A percentile compares a stretch with the other conserved stretches of the same genome.
Evolutionary conservation across 2,329 filamentous ascomycete species (phyloP).

Genomic region (Alternaria angustiovoidea): DNA sequence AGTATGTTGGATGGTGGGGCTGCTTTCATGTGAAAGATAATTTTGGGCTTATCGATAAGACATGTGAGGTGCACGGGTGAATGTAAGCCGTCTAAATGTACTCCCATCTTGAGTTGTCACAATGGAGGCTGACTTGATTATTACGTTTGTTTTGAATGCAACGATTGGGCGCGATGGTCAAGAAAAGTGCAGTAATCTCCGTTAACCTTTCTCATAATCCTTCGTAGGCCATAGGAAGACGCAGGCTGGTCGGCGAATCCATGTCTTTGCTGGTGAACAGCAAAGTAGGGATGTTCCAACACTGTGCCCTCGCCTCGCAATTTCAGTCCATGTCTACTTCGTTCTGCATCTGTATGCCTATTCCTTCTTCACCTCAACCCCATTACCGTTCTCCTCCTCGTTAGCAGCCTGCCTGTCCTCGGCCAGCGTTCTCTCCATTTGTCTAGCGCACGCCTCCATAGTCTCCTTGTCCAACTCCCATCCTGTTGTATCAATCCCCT

Average conservation of each 20-base stretch:
- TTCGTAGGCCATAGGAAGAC: neutral
- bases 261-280: neutral
- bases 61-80: slow-evolving; percentile 22
- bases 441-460: slow-evolving; percentile 36
- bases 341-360: neutral
- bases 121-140: neutral
- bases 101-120: neutral
- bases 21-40: slow-evolving; percentile 20
- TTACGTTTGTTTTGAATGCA: neutral
- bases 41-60: slow-evolving; percentile 38
- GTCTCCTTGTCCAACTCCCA: slow-evolving; percentile 45
- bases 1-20: slow-evolving; percentile 1
- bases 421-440: slow-evolving; percentile 33
- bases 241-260: neutral
- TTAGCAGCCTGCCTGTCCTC: slow-evolving; percentile 28
- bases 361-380: slow-evolving; percentile 17
- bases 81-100: slow-evolving; percentile 7
- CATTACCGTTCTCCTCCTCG: slow-evolving; percentile 14
- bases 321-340: neutral
- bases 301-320: neutral
- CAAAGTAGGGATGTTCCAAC: neutral
- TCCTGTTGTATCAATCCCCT: slow-evolving; percentile 43
- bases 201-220: neutral
- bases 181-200: too few relatives aligned
- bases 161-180: neutral